Conservation (phyloP, 495 filamentous ascomycete species). For the Parmelia sp. region DNA sequence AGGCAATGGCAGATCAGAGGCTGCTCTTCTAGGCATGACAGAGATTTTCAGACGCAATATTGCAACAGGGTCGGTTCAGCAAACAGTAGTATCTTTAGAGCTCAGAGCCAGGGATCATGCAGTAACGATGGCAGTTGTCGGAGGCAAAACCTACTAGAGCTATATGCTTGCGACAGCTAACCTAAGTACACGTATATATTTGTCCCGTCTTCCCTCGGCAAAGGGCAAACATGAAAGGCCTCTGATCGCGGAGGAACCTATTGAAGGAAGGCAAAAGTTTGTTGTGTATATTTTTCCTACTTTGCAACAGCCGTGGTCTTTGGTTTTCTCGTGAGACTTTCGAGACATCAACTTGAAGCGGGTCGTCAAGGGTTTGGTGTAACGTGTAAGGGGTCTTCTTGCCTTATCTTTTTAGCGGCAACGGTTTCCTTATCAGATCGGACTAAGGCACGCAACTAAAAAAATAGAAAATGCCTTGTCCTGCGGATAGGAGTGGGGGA, state of each 20-base stretch:
- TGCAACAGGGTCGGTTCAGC: constrained; percentile 18
- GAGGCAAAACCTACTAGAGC: neutral
- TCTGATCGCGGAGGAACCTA: neutral
- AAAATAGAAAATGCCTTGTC: constrained; percentile 15
- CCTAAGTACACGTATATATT: constrained; percentile 1
- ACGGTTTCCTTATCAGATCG: constrained; percentile 12
- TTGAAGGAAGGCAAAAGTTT: neutral
- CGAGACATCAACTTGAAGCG: neutral
- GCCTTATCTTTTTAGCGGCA: constrained; percentile 6
- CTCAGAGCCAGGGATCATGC: constrained; percentile 7
- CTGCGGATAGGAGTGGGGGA: constrained; percentile 9
- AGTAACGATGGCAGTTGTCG: neutral
- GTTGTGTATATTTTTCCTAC: neutral
- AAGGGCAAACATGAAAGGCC: neutral
- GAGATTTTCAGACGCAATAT: constrained; percentile 12
- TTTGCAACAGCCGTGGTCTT: neutral
- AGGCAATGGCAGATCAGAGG: neutral
- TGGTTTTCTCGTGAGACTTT: neutral
- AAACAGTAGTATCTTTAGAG: constrained; percentile 10
- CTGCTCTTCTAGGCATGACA: neutral
- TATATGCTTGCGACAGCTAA: neutral
- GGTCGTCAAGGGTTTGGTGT: too few species aligned
- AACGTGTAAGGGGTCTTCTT: too few species aligned
- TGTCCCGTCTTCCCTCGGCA: neutral
- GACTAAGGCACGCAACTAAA: neutral